Percentiles rank a stretch among this genome's conserved stretches.
phyloP scores from a whole-genome alignment of 2,329 filamentous ascomycete species.

The Aspergillus ibericus region DNA sequence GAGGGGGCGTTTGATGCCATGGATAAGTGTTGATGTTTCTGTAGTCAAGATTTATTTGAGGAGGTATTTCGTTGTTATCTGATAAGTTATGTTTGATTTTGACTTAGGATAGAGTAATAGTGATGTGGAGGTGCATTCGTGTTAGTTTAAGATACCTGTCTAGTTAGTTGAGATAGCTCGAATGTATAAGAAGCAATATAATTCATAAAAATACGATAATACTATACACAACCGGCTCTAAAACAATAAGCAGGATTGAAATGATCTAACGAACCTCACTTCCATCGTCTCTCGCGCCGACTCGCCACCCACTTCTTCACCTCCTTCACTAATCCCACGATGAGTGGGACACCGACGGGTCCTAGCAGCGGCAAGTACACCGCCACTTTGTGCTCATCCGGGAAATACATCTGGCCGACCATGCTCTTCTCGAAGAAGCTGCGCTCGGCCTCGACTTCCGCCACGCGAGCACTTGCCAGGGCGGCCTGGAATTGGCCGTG shows the following conservation, averaged over 20 bases:
- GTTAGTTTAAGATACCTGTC: neutral
- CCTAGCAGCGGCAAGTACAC: conserved; percentile 91
- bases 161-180: too few species aligned
- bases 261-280: neutral
- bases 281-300: conserved; percentile 29
- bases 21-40: neutral
- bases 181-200: neutral
- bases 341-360: conserved; percentile 82
- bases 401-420: conserved; percentile 98
- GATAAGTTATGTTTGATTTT: neutral
- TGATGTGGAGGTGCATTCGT: neutral
- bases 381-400: conserved; percentile 96
- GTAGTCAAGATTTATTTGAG: neutral
- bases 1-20: conserved; percentile 22
- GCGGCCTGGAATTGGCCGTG: conserved; percentile 64
- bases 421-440: conserved; percentile 99
- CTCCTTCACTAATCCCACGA: conserved; percentile 83
- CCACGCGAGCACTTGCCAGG: conserved; percentile 76
- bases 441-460: conserved; percentile 84
- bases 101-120: neutral
- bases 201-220: conserved; percentile 1
- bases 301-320: conserved; percentile 55
- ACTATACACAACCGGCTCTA: neutral
- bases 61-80: neutral
- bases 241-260: too few species aligned